These are phyloP conservation scores for Nepenthes mirabilis DNA, from an alignment of 148 eudicot species.

Conservation along the genomic window DNA sequence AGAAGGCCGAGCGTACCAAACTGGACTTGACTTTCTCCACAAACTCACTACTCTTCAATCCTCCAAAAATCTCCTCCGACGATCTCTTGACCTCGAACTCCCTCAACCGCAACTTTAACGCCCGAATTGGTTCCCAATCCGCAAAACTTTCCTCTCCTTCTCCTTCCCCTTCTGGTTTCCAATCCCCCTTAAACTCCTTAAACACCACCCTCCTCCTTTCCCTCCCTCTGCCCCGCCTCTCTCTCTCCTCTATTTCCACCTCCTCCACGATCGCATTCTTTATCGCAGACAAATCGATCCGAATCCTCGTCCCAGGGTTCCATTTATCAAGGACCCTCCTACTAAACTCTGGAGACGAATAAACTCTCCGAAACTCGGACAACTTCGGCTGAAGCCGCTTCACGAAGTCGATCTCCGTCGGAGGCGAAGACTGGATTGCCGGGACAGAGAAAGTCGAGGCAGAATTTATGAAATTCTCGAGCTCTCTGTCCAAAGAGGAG, in stretches of 20 bases:
- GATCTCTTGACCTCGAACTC: slow-evolving; percentile 62
- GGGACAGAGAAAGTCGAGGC: slow-evolving; percentile 47
- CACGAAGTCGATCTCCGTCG: slow-evolving; percentile 59
- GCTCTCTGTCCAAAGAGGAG: slow-evolving; percentile 53
- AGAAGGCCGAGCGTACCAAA: slow-evolving; percentile 36
- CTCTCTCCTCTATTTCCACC: slow-evolving; percentile 20
- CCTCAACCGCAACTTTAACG: slow-evolving; percentile 44
- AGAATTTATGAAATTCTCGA: slow-evolving; percentile 69
- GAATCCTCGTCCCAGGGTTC: slow-evolving; percentile 44
- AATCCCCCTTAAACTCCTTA: slow-evolving; percentile 38
- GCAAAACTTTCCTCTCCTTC: slow-evolving; percentile 30
- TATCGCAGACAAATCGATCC: slow-evolving; percentile 64
- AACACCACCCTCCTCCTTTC: slow-evolving; percentile 28
- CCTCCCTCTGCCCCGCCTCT: slow-evolving; percentile 9
- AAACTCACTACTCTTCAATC: slow-evolving; percentile 59
- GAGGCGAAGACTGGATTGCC: slow-evolving; percentile 24
- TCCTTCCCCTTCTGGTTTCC: slow-evolving; percentile 19
- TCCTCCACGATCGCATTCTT: slow-evolving; percentile 65
- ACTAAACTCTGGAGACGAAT: slow-evolving; percentile 79
- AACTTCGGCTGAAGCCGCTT: slow-evolving; percentile 62
- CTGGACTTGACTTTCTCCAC: slow-evolving; percentile 69
- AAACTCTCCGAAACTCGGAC: slow-evolving; percentile 62
- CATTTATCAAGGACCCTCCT: slow-evolving; percentile 52
- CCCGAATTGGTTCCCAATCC: slow-evolving; percentile 81
- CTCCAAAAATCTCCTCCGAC: slow-evolving; percentile 53